Evolutionary conservation across 805 yeast genomes (phyloP), one percentile per base, ranked within the genome.

Genomic region (Zygoascus flipseniorum): DNA sequence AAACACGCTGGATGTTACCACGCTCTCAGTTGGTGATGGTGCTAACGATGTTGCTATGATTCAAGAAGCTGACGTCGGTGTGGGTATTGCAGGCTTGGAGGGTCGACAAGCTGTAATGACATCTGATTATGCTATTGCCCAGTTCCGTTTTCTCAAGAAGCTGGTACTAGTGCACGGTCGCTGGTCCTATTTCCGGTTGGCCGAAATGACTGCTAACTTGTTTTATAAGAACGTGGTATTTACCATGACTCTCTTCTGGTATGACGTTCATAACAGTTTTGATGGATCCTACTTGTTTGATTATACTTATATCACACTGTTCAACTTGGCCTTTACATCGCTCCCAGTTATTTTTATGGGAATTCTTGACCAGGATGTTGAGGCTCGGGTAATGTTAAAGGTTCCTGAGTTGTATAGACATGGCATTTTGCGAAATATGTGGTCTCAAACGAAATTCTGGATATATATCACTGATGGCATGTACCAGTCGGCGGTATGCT

Each of bases 11-110:
- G 76, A 77, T 49, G 93, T 86, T 35, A 84, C 85, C 81, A 85
- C 93, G 0, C 73, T 86, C 54, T 88, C 92, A 0, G 81, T 86
- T 65, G 95, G 95, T 32, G 95, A 86, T 65, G 95, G 95, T 58
- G 87, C 93, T 26, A 86, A 86, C 63, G 95, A 86, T 66, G 93
- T 86, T 49, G 86, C 93, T 8, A 86, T 86, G 95, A 86, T 86
- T 57, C 92, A 85, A 63, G 85, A 87, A 35, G 92, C 95, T 4
- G 84, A 86, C 65, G 81, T 86, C 35, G 95, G 95, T 54, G 83
- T 86, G 41, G 95, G 95, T 58, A 85, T 86, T 62, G 92, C 89
- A 6, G 95, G 95, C 58, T 87, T 85, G 61, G 95, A 86, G 70
- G 95, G 95, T 55, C 71, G 93, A 51, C 90, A 85, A 63, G 95